Conservation (phyloP, 2,329 filamentous ascomycete species). For the Nothophaeocryptopus gaeumannii region DNA sequence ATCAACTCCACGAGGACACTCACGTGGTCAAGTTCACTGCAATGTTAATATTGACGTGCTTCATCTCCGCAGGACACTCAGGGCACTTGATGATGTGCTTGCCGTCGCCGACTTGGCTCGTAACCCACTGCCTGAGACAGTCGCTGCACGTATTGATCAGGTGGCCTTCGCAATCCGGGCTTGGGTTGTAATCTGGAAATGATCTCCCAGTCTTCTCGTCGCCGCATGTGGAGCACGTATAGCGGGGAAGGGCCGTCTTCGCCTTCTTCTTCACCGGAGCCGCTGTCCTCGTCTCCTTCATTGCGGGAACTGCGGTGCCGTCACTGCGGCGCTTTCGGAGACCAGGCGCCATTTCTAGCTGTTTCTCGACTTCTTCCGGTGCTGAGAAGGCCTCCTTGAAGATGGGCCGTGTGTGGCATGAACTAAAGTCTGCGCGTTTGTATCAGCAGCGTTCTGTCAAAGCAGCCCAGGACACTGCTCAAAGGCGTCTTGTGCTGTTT, state of each 20-base stretch:
- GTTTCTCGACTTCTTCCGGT: no score
- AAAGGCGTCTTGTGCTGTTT: no score
- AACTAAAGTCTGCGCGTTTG: no score
- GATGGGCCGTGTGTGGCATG: no score
- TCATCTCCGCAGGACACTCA: constrained; percentile 47
- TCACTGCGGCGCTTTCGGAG: no score
- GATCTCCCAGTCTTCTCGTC: constrained; percentile 10
- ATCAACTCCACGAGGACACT: no score
- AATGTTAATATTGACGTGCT: constrained; percentile 45
- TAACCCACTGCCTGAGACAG: constrained; percentile 40
- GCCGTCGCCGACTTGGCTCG: constrained; percentile 25
- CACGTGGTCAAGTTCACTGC: constrained; percentile 30
- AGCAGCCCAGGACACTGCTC: no score
- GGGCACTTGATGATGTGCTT: constrained; percentile 46
- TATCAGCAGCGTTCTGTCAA: no score
- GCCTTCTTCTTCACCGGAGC: constrained; percentile 4
- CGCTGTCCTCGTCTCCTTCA: neutral
- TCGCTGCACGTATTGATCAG: constrained; percentile 36
- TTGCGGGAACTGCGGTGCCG: neutral
- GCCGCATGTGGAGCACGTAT: constrained; percentile 25
- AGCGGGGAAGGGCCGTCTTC: constrained; percentile 8
- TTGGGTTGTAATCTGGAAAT: constrained; percentile 38
- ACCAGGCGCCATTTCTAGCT: no score
- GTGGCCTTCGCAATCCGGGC: constrained; percentile 35
- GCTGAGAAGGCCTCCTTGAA: no score